Evolutionary conservation across 108 stramenopile genomes (phyloP), one percentile per base, ranked within the genome.

Genomic region (Cylindrotheca fusiformis): DNA sequence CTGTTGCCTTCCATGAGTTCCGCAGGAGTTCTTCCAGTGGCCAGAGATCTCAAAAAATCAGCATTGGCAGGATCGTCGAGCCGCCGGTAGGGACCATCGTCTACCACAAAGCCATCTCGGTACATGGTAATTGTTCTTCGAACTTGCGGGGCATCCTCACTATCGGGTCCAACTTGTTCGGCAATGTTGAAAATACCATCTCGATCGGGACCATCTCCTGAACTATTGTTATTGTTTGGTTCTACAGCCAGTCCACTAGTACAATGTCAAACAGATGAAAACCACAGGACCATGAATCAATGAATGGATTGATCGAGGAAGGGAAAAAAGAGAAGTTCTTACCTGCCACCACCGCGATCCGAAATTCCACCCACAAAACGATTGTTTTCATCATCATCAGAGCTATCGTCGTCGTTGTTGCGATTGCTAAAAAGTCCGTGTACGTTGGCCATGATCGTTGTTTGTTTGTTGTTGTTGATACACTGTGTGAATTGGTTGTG

Each of bases 41-140:
- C 91, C 53, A 98, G 65, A n/a, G 76, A 67, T 3, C 80, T 75
- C 52, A 98, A 56, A 73, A 98, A 98, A 21, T 85, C 82, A 19
- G 82, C 68, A 81, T 96, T 98, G 57, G 63, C 69, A 0, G 94
- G 91, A 79, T 96, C 95, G 48, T 94, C 87, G 41, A 96, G 61
- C 22, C 86, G 74, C 29, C 97, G 83, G 60, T 94, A 95, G 8
- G 93, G 93, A 1, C 97, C 97, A 33, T 96, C 84, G 69, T 98
- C 92, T 0, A 98, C 96, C 0, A 90, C 85, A 64, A 98, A 98
- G 19, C 97, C 97, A 48, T 90, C 83, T 20, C 88, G 87, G 57
- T 96, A 98, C 95, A 98, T 93, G 32, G 93, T 95, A 52, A 98
- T 97, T 5, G 87, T 92, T 5, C 84, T 74, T 21, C 84, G 80